Evolutionary conservation across 345 rosid species (phyloP).

Genomic region (Citropsis articulata): DNA sequence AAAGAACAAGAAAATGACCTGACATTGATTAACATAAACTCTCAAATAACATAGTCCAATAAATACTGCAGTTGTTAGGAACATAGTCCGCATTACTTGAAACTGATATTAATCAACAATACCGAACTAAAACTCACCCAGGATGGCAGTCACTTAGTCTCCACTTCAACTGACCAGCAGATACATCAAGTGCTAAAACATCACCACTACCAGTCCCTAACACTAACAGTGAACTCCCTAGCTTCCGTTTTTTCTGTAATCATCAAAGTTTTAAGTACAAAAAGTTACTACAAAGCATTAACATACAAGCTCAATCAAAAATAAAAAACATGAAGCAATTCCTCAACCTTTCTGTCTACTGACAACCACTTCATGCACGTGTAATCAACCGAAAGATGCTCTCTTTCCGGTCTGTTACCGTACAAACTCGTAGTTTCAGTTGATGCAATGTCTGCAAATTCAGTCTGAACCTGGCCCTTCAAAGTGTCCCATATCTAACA

Average conservation of each 20-base stretch:
- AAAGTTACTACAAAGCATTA: slow-evolving; percentile 1
- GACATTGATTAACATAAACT: background rate
- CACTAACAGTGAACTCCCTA: slow-evolving; percentile 55
- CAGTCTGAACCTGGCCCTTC: slow-evolving; percentile 69
- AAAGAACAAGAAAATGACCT: background rate
- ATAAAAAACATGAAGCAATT: background rate
- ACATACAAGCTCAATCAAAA: background rate
- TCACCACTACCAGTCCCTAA: slow-evolving; percentile 94
- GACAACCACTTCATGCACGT: slow-evolving; percentile 85
- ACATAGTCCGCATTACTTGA: background rate
- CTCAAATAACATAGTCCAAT: background rate
- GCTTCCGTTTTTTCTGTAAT: slow-evolving; percentile 77
- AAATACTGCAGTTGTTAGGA: background rate
- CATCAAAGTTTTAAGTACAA: slow-evolving; percentile 3
- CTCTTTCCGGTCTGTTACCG: slow-evolving; percentile 42
- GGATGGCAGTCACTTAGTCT: slow-evolving; percentile 86
- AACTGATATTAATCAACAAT: background rate
- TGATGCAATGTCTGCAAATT: slow-evolving; percentile 71
- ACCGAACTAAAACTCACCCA: slow-evolving; percentile 51
- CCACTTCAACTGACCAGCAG: slow-evolving; percentile 93
- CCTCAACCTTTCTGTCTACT: slow-evolving; percentile 51
- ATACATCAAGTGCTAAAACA: slow-evolving; percentile 86
- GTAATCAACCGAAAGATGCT: slow-evolving; percentile 71
- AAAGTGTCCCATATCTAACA: slow-evolving; percentile 73
- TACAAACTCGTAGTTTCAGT: slow-evolving; percentile 30